Evolutionary conservation across 805 yeast genomes (phyloP).

Genomic region (Saccharomycopsis schoenii): DNA sequence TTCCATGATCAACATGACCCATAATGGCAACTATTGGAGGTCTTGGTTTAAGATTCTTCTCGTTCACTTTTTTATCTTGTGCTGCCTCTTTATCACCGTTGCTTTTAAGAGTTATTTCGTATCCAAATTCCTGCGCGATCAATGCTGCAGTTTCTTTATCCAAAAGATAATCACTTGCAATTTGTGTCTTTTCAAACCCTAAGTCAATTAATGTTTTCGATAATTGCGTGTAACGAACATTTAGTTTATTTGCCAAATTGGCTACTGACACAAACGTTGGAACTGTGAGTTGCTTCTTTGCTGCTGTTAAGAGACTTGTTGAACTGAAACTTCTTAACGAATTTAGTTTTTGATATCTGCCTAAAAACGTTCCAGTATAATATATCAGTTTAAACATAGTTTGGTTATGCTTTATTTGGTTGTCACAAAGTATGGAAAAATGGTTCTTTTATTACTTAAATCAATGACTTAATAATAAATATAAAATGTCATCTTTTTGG

Average conservation of each 20-base stretch:
- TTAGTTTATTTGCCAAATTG: constrained; percentile 63
- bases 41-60: constrained; percentile 49
- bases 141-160: constrained; percentile 80
- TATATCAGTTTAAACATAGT: not conserved
- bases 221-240: constrained; percentile 53
- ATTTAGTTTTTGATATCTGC: not conserved
- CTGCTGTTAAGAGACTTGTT: not conserved
- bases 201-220: constrained; percentile 47
- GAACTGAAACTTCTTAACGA: not conserved
- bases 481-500: not conserved
- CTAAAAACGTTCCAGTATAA: not conserved
- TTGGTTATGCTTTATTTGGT: not conserved
- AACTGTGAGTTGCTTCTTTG: constrained; percentile 28
- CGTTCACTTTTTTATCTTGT: constrained; percentile 46
- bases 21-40: constrained; percentile 95
- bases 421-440: not conserved
- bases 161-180: constrained; percentile 61
- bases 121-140: constrained; percentile 84
- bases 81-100: constrained; percentile 34
- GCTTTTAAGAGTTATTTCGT: constrained; percentile 32
- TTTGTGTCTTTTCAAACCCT: constrained; percentile 63
- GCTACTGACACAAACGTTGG: constrained; percentile 77
- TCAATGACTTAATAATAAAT: too few species aligned
- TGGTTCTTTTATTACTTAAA: not conserved
- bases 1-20: constrained; percentile 99